A percentile compares a stretch with the other conserved stretches of the same genome.
These are phyloP conservation scores for Trichosporon ovoides DNA, from an alignment of 1,284 basidiomycete species.

Conservation along the genomic window DNA sequence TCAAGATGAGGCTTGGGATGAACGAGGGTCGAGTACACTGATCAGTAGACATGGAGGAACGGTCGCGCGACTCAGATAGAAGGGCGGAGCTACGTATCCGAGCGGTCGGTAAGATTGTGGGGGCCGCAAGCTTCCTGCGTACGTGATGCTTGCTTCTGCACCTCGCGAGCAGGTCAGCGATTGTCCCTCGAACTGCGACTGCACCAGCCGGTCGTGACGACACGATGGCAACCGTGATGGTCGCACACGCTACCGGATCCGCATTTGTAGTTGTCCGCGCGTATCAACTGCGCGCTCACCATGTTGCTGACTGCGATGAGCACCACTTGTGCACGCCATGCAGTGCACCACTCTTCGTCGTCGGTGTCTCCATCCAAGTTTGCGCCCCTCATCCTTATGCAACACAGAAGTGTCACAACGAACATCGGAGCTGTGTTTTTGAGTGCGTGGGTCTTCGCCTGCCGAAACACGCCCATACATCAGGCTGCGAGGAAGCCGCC, in stretches of 20 bases:
- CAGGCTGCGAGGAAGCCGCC: too few relatives aligned
- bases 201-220: conserved; percentile 14
- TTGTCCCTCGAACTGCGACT: conserved; percentile 20
- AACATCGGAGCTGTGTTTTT: too few relatives aligned
- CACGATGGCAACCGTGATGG: conserved; percentile 6
- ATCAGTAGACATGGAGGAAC: too few relatives aligned
- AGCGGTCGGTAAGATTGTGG: conserved; percentile 23
- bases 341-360: background rate
- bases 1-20: too few relatives aligned
- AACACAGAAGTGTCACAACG: too few relatives aligned
- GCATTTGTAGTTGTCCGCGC: background rate
- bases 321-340: too few relatives aligned
- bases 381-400: too few relatives aligned
- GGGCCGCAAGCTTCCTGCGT: conserved; percentile 23
- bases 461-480: too few relatives aligned
- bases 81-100: conserved; percentile 13
- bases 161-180: conserved; percentile 20
- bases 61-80: background rate
- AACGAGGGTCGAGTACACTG: too few relatives aligned
- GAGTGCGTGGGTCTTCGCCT: too few relatives aligned
- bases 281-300: conserved; percentile 25
- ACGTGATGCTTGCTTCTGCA: conserved; percentile 15
- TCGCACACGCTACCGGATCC: conserved; percentile 12
- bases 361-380: too few relatives aligned
- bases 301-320: conserved; percentile 18